These are phyloP conservation scores for Arthrobotrys conoides DNA, from an alignment of 2,329 filamentous ascomycete species.

Conservation along the genomic window DNA sequence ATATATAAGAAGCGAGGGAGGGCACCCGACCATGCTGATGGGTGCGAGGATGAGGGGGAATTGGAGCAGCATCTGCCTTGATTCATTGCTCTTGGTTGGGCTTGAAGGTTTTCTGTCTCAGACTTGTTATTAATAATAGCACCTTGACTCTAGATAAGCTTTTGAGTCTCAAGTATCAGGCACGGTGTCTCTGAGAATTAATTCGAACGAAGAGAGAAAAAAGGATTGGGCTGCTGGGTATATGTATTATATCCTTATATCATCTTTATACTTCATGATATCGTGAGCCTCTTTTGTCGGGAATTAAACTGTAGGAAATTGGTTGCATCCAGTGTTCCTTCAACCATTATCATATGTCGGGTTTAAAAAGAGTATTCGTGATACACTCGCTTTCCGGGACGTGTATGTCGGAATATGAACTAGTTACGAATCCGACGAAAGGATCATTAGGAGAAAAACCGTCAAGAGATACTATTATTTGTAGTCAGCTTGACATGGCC, in stretches of 20 bases:
- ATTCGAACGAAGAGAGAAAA: background rate
- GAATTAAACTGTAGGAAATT: background rate
- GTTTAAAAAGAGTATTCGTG: background rate
- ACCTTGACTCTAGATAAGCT: conserved; percentile 8
- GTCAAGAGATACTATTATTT: conserved; percentile 40
- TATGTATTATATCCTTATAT: background rate
- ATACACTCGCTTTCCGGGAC: background rate
- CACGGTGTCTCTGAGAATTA: background rate
- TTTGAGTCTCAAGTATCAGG: conserved; percentile 12
- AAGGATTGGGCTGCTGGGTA: background rate
- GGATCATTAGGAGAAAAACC: conserved; percentile 33
- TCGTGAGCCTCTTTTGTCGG: background rate
- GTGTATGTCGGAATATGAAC: background rate
- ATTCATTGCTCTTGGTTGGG: background rate
- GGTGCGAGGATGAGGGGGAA: background rate
- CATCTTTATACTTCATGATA: background rate
- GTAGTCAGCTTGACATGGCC: background rate
- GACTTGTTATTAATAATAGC: conserved; percentile 6
- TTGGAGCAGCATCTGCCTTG: background rate
- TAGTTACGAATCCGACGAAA: conserved; percentile 31
- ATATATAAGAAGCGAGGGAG: conserved; percentile 18
- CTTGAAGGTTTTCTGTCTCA: background rate
- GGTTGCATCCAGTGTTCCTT: background rate
- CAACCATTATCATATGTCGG: background rate
- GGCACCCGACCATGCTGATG: background rate